Percentiles rank a stretch among this genome's conserved stretches.
Conservation (phyloP, 805 yeast species). For the Sungouiozyma ichnusensis region DNA sequence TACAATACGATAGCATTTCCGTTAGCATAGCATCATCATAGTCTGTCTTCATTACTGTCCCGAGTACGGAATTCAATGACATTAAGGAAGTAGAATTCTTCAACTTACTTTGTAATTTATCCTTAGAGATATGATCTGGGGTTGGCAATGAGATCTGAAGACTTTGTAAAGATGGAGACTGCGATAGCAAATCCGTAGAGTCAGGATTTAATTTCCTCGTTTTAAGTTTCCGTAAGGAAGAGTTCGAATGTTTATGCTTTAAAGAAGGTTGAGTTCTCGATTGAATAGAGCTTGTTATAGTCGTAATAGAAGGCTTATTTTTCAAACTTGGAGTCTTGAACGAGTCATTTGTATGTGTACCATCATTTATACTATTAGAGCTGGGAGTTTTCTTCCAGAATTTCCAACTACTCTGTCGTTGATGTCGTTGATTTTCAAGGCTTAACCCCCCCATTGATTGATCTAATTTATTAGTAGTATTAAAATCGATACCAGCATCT, state of each 20-base stretch:
- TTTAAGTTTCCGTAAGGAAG: conserved; percentile 24
- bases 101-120: conserved; percentile 43
- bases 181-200: conserved; percentile 6
- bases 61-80: conserved; percentile 21
- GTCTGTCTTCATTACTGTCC: conserved; percentile 14
- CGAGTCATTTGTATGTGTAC: neutral
- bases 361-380: neutral
- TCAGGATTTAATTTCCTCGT: conserved; percentile 19
- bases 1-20: conserved; percentile 19
- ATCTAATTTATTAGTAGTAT: neutral
- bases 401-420: conserved; percentile 26
- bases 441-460: conserved; percentile 5
- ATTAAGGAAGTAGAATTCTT: conserved; percentile 31
- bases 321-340: conserved; percentile 4
- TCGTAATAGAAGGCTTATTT: conserved; percentile 16
- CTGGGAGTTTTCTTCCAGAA: conserved; percentile 26
- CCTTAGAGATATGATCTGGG: conserved; percentile 45
- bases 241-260: conserved; percentile 27
- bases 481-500: neutral
- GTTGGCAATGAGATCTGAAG: conserved; percentile 46
- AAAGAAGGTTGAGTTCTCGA: conserved; percentile 16
- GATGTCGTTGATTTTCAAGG: conserved; percentile 12
- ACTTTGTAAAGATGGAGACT: conserved; percentile 3
- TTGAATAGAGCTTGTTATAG: conserved; percentile 13
- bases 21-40: conserved; percentile 19